Evolutionary conservation across 805 yeast species (phyloP), one percentile per base, ranked within the genome.

Genomic region (Lipomyces sp.): DNA sequence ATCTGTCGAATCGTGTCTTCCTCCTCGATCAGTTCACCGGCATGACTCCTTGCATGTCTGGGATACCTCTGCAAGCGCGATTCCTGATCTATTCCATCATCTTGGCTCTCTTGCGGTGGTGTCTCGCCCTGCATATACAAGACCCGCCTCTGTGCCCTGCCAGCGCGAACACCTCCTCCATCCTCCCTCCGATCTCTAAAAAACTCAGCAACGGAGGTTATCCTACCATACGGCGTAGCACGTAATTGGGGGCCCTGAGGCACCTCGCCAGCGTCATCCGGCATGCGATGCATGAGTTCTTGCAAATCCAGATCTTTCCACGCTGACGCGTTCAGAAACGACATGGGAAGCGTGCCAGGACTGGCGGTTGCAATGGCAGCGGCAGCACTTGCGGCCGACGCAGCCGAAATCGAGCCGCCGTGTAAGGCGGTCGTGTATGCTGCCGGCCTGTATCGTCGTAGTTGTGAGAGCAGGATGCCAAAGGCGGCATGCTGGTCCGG

Each of bases 401-500:
- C 70, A n/a, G 69, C 64, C 5, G 63, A 57, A 15, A 68, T 66
- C 32, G 70, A 66, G 32, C 70, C 70, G 24, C 67, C 67, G 39
- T 66, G 70, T 18, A 66, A 30, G 4, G 71, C 69, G 34, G 60
- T 48, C 6, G 71, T 63, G 48, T 67, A 66, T 18, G 69, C 62
- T 3, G 69, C 69, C 2, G 69, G 70, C 30, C 70, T 32, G 48
- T 66, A 68, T 35, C 71, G n/a, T 3, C 65, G 54, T n/a, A 68
- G 55, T 30, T 69, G 73, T 18, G 73, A 60, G 15, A 66, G 65
- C 34, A 69, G 34, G 48, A 71, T 71, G 35, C 69, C 72, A 24
- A 67, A 66, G 18, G 72, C 71, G 32, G 73, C 73, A 42, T 71
- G 72, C 32, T 71, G 73, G 55, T 71, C 73, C 7, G 73, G 73